A percentile compares a stretch with the other conserved stretches of the same genome.
Evolutionary conservation across 2,329 filamentous ascomycete species (phyloP).

Genomic region (Colletotrichum salicis): DNA sequence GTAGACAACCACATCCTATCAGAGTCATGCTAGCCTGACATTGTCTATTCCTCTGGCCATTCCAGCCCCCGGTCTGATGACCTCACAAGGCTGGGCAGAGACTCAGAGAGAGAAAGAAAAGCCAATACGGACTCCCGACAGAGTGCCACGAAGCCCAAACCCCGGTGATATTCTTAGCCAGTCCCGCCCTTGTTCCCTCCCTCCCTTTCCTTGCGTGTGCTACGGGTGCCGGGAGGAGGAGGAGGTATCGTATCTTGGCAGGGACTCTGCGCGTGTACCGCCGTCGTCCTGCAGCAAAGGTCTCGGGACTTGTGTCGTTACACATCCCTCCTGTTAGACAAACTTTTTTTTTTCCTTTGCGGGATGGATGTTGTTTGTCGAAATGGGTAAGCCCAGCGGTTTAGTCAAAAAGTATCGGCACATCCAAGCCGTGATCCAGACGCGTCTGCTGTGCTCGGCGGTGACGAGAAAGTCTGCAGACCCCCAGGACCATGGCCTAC

Average conservation of each 20-base stretch:
- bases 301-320: background rate
- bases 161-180: conserved; percentile 24
- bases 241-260: conserved; percentile 21
- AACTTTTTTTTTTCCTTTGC: background rate
- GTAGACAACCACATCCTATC: conserved; percentile 15
- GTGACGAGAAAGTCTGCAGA: conserved; percentile 29
- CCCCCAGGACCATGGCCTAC: no score
- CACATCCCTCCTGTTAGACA: background rate
- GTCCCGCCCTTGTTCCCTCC: conserved; percentile 14
- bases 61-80: conserved; percentile 15
- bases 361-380: background rate
- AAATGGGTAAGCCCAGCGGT: background rate
- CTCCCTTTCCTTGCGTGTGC: background rate
- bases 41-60: conserved; percentile 4
- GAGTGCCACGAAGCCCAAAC: conserved; percentile 27
- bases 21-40: background rate
- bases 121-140: background rate
- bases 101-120: background rate
- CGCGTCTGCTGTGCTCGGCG: conserved; percentile 21
- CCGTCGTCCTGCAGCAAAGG: conserved; percentile 6
- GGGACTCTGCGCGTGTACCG: conserved; percentile 13
- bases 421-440: conserved; percentile 3
- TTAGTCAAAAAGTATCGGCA: conserved; percentile 8
- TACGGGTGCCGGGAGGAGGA: background rate
- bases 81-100: conserved; percentile 25